Evolutionary conservation across 495 filamentous ascomycete species (phyloP).

Genomic region (Aspergillus cristatus): DNA sequence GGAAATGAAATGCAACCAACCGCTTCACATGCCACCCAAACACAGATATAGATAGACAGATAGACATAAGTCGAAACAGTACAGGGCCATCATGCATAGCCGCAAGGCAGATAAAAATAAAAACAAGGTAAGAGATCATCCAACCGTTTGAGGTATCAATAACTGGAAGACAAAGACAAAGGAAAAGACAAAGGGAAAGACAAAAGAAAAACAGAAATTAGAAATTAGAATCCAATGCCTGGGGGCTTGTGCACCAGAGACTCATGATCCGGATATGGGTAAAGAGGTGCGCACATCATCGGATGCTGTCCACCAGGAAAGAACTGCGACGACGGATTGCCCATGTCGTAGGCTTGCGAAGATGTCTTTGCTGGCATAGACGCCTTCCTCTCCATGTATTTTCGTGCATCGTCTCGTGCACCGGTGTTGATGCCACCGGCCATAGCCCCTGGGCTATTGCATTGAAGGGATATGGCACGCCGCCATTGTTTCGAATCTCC

Average conservation of each 20-base stretch:
- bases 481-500: conserved; percentile 25
- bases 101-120: conserved; percentile 8
- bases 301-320: conserved; percentile 18
- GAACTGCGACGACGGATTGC: conserved; percentile 15
- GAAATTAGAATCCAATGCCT: conserved; percentile 16
- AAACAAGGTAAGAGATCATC: conserved; percentile 2
- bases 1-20: conserved; percentile 3
- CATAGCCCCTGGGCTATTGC: conserved; percentile 17
- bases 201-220: conserved; percentile 3
- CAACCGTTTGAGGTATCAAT: neutral
- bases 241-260: conserved; percentile 14
- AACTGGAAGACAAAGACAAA: conserved; percentile 1
- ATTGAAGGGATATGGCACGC: conserved; percentile 23
- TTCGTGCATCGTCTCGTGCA: conserved; percentile 18
- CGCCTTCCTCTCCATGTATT: conserved; percentile 12
- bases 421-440: conserved; percentile 11
- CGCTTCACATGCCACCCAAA: conserved; percentile 7
- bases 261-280: conserved; percentile 20
- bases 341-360: conserved; percentile 10
- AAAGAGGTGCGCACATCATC: conserved; percentile 25
- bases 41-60: too few relatives aligned
- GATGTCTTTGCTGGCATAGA: conserved; percentile 8
- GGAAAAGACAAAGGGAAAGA: conserved; percentile 1
- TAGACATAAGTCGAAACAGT: neutral
- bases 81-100: conserved; percentile 1